Percentiles rank a stretch among this genome's conserved stretches.
Conservation (phyloP, 345 rosid species). For the Clausena lansium region DNA sequence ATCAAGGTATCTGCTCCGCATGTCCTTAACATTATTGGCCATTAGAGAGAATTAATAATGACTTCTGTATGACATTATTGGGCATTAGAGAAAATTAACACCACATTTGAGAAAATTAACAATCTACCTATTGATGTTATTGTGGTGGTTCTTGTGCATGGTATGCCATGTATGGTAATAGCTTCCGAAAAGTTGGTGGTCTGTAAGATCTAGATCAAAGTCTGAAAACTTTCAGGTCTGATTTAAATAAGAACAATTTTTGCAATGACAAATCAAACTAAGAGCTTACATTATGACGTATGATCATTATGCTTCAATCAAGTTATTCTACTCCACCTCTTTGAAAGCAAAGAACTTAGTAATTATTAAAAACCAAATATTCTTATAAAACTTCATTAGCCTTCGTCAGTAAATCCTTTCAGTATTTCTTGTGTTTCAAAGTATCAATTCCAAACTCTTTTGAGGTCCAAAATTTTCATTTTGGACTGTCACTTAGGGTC, state of each 20-base stretch:
- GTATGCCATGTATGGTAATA: background rate
- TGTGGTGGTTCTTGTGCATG: background rate
- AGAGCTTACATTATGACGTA: too few relatives aligned
- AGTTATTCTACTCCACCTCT: too few relatives aligned
- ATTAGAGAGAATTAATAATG: background rate
- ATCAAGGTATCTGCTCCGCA: constrained; percentile 57
- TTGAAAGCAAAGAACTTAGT: too few relatives aligned
- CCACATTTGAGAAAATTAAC: background rate
- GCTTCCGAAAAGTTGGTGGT: background rate
- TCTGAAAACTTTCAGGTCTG: background rate
- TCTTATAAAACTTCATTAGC: background rate
- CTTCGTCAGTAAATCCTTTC: background rate
- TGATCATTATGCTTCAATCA: too few relatives aligned
- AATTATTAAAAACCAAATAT: background rate
- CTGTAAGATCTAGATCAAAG: background rate
- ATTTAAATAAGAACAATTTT: background rate
- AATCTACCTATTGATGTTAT: background rate
- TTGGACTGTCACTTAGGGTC: background rate
- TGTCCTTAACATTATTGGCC: background rate
- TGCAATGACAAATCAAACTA: background rate
- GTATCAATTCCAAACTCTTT: background rate
- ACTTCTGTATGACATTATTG: background rate
- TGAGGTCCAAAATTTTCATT: background rate
- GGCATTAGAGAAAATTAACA: background rate
- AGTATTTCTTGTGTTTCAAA: background rate